These are phyloP conservation scores for Tricholoma bakamatsutake DNA, from an alignment of 768 basidiomycete genomes.

Conservation along the genomic window DNA sequence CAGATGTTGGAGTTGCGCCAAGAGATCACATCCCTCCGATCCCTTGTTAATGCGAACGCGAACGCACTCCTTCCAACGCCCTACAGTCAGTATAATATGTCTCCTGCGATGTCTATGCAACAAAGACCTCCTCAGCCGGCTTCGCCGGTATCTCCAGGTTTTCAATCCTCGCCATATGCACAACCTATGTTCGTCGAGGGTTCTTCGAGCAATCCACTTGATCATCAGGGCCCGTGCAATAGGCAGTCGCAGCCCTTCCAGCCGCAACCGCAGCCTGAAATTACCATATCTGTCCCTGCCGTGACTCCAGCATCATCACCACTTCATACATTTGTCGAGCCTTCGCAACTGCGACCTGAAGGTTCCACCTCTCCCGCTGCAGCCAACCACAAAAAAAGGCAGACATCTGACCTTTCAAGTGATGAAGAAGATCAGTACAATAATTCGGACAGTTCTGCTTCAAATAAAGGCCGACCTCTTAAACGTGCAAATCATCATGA, in stretches of 20 bases:
- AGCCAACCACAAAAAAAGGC: conserved; percentile 22
- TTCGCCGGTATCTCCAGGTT: conserved; percentile 34
- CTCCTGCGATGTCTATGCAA: conserved; percentile 26
- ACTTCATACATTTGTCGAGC: conserved; percentile 13
- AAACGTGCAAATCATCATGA: conserved; percentile 59
- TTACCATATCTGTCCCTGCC: conserved; percentile 14
- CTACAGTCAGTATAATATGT: conserved; percentile 20
- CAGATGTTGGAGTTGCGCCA: conserved; percentile 49
- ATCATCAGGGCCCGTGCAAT: conserved; percentile 8
- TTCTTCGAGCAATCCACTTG: conserved; percentile 25
- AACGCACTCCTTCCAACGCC: conserved; percentile 21
- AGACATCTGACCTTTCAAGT: conserved; percentile 25
- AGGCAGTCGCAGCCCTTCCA: conserved; percentile 6
- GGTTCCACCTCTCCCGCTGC: conserved; percentile 4
- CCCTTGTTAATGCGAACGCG: conserved; percentile 26
- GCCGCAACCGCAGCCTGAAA: conserved; percentile 11
- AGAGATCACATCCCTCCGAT: conserved; percentile 42
- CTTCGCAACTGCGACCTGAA: conserved; percentile 11
- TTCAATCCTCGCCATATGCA: conserved; percentile 23
- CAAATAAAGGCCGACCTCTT: conserved; percentile 24
- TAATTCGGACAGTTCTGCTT: conserved; percentile 31
- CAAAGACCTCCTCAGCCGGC: conserved; percentile 22
- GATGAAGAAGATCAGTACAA: conserved; percentile 23
- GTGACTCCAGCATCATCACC: conserved; percentile 29
- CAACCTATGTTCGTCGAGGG: conserved; percentile 33